These are phyloP conservation scores for Plasmopara halstedii DNA, from an alignment of 352 stramenopile genomes.

Conservation along the genomic window DNA sequence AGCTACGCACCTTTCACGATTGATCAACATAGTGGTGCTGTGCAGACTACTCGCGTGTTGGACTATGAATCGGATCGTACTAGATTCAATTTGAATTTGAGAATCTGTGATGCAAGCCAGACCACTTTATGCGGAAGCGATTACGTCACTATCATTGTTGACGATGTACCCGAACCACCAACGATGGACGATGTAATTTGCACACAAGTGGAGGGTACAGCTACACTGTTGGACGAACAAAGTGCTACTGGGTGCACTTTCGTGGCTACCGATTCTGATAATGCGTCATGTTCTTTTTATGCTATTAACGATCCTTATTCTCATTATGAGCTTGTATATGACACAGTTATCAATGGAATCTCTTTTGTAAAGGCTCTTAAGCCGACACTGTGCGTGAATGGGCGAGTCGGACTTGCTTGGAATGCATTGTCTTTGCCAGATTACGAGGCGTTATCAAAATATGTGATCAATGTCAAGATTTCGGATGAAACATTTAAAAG, in stretches of 20 bases:
- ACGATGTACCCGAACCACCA: slow-evolving; percentile 32
- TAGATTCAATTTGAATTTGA: slow-evolving; percentile 28
- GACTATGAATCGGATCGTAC: slow-evolving; percentile 40
- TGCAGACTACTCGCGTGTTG: slow-evolving; percentile 30
- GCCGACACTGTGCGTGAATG: slow-evolving; percentile 4
- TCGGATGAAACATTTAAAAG: slow-evolving; percentile 27
- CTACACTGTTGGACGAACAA: slow-evolving; percentile 11
- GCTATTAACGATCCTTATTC: slow-evolving; percentile 16
- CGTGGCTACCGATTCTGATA: slow-evolving; percentile 34
- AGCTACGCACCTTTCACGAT: slow-evolving; percentile 17
- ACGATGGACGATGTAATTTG: slow-evolving; percentile 24
- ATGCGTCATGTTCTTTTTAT: slow-evolving; percentile 37
- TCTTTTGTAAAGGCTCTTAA: background rate
- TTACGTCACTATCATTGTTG: slow-evolving; percentile 24
- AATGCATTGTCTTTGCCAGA: slow-evolving; percentile 13
- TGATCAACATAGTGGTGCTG: slow-evolving; percentile 8
- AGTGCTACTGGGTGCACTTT: slow-evolving; percentile 23
- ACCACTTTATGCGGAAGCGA: slow-evolving; percentile 29
- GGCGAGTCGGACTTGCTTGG: slow-evolving; percentile 9
- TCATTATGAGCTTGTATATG: slow-evolving; percentile 6
- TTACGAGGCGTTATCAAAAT: slow-evolving; percentile 29
- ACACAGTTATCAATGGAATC: slow-evolving; percentile 2
- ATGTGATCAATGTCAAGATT: slow-evolving; percentile 21
- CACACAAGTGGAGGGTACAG: slow-evolving; percentile 39
- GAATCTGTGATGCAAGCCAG: slow-evolving; percentile 33